Percentiles rank a stretch among this genome's conserved stretches.
These are phyloP conservation scores for Fusarium euwallaceae DNA, from an alignment of 2,329 filamentous ascomycete species.

Conservation along the genomic window DNA sequence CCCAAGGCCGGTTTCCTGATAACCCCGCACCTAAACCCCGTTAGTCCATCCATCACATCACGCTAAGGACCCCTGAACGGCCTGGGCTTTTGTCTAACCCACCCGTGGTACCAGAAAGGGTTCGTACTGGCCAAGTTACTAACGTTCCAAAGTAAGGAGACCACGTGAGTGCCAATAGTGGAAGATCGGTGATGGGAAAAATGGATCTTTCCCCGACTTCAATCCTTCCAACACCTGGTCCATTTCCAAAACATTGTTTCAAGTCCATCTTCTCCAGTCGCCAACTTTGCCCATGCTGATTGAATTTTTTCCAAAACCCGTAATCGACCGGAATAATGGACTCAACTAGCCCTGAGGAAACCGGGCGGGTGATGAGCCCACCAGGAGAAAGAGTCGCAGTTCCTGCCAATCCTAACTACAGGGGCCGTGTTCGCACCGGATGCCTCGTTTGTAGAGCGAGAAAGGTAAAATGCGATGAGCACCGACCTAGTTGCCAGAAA, in stretches of 20 bases:
- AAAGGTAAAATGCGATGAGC: constrained; percentile 19
- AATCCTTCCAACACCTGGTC: background rate
- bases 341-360: background rate
- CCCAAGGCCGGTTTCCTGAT: no score
- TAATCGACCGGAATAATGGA: background rate
- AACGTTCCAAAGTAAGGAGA: no score
- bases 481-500: constrained; percentile 13
- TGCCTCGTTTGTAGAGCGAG: constrained; percentile 11
- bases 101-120: no score
- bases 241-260: background rate
- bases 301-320: background rate
- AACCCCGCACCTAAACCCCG: no score
- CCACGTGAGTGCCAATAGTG: no score
- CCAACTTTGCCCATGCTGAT: background rate
- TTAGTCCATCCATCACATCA: no score
- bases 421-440: constrained; percentile 7
- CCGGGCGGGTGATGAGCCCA: background rate
- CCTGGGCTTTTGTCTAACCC: no score
- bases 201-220: no score
- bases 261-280: background rate
- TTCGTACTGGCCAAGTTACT: no score
- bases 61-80: no score
- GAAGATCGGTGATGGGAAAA: no score
- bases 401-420: background rate
- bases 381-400: background rate